Evolutionary conservation across 441 rosid species (phyloP).

Genomic region (Omphalea diandra): DNA sequence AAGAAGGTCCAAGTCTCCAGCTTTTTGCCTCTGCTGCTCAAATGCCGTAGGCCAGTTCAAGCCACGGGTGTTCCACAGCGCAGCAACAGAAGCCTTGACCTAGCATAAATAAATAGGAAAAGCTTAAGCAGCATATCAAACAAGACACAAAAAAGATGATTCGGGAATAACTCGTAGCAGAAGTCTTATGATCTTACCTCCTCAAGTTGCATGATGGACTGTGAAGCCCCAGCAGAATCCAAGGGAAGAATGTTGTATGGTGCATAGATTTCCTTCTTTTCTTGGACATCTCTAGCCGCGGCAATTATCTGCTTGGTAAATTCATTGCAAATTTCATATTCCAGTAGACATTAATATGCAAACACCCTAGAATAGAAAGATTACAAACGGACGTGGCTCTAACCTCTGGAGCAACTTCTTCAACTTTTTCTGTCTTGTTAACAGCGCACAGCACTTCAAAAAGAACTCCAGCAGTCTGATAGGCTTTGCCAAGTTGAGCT

Average conservation of each 20-base stretch:
- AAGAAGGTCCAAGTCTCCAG: slow-evolving; percentile 86
- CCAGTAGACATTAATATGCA: slow-evolving; percentile 14
- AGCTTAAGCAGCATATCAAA: slow-evolving; percentile 24
- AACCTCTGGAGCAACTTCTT: slow-evolving; percentile 99
- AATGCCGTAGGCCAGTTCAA: slow-evolving; percentile 81
- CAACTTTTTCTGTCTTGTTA: slow-evolving; percentile 94
- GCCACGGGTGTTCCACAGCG: slow-evolving; percentile 82
- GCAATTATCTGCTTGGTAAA: slow-evolving; percentile 77
- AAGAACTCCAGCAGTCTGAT: slow-evolving; percentile 97
- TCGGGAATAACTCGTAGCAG: background rate
- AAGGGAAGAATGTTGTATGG: slow-evolving; percentile 98
- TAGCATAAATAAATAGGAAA: slow-evolving; percentile 27
- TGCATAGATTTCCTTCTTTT: slow-evolving; percentile 88
- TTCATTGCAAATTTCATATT: slow-evolving; percentile 18
- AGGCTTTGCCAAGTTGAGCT: slow-evolving; percentile 98
- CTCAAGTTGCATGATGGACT: slow-evolving; percentile 92
- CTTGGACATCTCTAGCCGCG: slow-evolving; percentile 97
- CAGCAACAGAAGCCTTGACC: slow-evolving; percentile 96
- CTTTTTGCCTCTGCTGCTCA: slow-evolving; percentile 81
- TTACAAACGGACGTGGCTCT: slow-evolving; percentile 13
- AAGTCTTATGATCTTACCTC: slow-evolving; percentile 48
- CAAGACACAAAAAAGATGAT: background rate
- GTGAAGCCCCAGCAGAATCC: slow-evolving; percentile 90
- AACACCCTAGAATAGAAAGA: slow-evolving; percentile 6
- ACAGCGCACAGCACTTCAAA: slow-evolving; percentile 98